Evolutionary conservation across 108 stramenopile genomes (phyloP).

Genomic region (Aureococcus anophagefferens): DNA sequence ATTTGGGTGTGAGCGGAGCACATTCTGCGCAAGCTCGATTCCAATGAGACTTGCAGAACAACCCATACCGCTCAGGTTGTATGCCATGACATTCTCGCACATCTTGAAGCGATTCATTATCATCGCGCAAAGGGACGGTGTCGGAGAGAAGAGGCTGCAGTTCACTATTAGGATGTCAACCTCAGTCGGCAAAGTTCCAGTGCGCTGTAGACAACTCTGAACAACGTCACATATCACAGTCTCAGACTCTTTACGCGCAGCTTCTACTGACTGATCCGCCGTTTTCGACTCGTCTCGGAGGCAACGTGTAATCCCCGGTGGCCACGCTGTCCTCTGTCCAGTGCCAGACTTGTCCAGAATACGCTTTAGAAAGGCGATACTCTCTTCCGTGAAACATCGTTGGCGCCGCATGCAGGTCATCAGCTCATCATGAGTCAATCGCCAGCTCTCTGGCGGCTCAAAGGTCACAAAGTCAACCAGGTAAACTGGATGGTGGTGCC

Average conservation of each 20-base stretch:
- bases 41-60: slow-evolving; percentile 87
- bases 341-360: slow-evolving; percentile 80
- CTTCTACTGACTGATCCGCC: slow-evolving; percentile 74
- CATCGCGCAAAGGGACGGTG: slow-evolving; percentile 93
- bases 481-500: slow-evolving; percentile 74
- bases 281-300: slow-evolving; percentile 48
- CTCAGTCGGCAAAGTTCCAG: slow-evolving; percentile 70
- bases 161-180: slow-evolving; percentile 93
- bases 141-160: slow-evolving; percentile 92
- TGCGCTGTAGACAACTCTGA: slow-evolving; percentile 74
- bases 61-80: slow-evolving; percentile 94
- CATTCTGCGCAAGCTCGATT: slow-evolving; percentile 77
- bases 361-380: slow-evolving; percentile 71
- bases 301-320: slow-evolving; percentile 79
- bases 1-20: slow-evolving; percentile 60
- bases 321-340: slow-evolving; percentile 92
- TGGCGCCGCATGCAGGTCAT: slow-evolving; percentile 82
- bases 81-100: slow-evolving; percentile 73
- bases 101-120: slow-evolving; percentile 81
- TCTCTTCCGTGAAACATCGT: slow-evolving; percentile 73
- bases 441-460: slow-evolving; percentile 86
- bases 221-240: slow-evolving; percentile 84
- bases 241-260: slow-evolving; percentile 80
- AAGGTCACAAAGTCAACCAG: slow-evolving; percentile 80
- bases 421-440: slow-evolving; percentile 71